Evolutionary conservation across 176 grass and related monocot species (phyloP), one percentile per base, ranked within the genome.

Genomic region (Cenchrus americanus): DNA sequence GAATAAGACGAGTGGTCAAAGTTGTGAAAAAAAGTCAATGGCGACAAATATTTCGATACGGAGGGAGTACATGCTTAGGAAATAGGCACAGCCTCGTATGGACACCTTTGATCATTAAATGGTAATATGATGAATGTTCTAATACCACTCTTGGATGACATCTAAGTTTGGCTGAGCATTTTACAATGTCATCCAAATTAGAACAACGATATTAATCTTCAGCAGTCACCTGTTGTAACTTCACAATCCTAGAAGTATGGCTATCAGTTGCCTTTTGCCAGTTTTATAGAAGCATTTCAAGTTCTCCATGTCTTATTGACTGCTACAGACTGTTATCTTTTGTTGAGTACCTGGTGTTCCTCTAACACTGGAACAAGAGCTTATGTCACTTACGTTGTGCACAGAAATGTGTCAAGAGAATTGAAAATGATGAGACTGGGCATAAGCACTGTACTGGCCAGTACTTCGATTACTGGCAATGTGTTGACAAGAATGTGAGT

Each of bases 391-490:
- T 91, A 73, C 55, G 21, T 82, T 90, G 27, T 83, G 37, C 32
- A 65, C 82, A 97, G 94, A 89, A 90, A 83, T 97, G 94, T 27
- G 62, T 87, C 21, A 94, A 89, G 83, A 94, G 94, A 90, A 83
- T 97, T 76, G 80, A 82, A 73, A 55, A 83, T 8, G 94, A 97
- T 32, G 90, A 97, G 26, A 90, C 82, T 10, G 94, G 92, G 51
- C 94, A 94, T 8, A 97, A 97, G 80, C 94, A 97, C 49, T 97
- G 94, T 84, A 97, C 94, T 30, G 94, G 94, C 11, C 94, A 97
- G 65, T 97, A 97, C 77, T 97, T 97, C 2, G 94, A 97, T 88
- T 97, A 97, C 83, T 97, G 87, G 94, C 55, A 74, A 75, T 97
- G 94, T 19, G 62, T 97, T n/a, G 94, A 97, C 86, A 94, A 94